These are phyloP conservation scores for Leccinum barrowsii DNA, from an alignment of 768 basidiomycete species.

Conservation along the genomic window DNA sequence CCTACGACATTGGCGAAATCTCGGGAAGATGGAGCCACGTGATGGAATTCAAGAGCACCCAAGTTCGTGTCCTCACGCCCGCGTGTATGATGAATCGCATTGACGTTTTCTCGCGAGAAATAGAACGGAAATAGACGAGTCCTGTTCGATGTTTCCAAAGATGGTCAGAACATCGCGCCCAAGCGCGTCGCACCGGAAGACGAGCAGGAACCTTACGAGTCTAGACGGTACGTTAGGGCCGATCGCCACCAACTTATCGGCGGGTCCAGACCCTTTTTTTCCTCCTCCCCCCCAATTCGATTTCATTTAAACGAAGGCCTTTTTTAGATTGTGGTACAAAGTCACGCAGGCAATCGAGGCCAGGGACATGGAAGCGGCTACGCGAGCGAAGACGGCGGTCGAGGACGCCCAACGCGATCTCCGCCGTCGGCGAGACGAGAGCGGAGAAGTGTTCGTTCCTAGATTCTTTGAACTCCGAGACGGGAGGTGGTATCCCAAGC, in stretches of 20 bases:
- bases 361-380: conserved; percentile 94
- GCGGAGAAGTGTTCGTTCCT: conserved; percentile 62
- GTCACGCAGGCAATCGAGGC: conserved; percentile 81
- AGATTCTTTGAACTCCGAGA: conserved; percentile 77
- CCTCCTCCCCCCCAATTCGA: not conserved
- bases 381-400: conserved; percentile 81
- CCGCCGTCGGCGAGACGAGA: conserved; percentile 70
- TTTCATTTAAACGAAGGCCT: not conserved
- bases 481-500: conserved; percentile 80
- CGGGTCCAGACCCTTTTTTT: not conserved
- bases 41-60: conserved; percentile 78
- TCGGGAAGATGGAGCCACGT: conserved; percentile 86
- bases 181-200: conserved; percentile 85
- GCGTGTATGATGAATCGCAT: not conserved
- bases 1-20: conserved; percentile 76
- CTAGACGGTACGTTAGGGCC: conserved; percentile 57
- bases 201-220: conserved; percentile 89
- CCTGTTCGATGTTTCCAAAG: conserved; percentile 79
- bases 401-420: conserved; percentile 90
- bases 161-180: conserved; percentile 68
- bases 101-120: not conserved
- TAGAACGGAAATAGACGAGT: conserved; percentile 69
- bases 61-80: conserved; percentile 40
- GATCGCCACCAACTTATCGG: not conserved
- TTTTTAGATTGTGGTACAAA: conserved; percentile 59